These are phyloP conservation scores for Mortierella antarctica DNA, from an alignment of 192 early-diverging fungal species.

Conservation along the genomic window DNA sequence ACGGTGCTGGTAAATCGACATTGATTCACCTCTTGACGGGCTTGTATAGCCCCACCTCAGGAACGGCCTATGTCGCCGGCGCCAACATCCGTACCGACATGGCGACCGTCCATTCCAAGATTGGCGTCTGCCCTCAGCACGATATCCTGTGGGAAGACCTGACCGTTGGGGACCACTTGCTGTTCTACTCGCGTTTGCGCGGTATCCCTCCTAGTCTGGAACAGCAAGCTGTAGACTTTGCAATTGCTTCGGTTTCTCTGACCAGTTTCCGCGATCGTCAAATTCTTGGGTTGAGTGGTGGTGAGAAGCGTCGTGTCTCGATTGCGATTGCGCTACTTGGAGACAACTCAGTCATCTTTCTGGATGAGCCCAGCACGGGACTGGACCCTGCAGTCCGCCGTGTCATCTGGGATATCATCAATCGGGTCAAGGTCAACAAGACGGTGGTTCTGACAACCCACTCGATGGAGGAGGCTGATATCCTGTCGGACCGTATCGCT, in stretches of 20 bases:
- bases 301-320: constrained; percentile 69
- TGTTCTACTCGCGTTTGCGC: constrained; percentile 60
- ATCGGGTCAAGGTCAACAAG: constrained; percentile 55
- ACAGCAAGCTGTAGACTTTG: constrained; percentile 32
- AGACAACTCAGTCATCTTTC: constrained; percentile 55
- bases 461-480: constrained; percentile 75
- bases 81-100: constrained; percentile 49
- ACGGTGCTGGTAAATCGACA: constrained; percentile 81
- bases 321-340: constrained; percentile 67
- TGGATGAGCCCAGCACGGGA: constrained; percentile 72
- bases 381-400: constrained; percentile 64
- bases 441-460: constrained; percentile 72
- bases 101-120: constrained; percentile 43
- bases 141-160: constrained; percentile 60
- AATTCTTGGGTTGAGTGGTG: constrained; percentile 59
- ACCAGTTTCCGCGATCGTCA: constrained; percentile 49
- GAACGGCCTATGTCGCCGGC: constrained; percentile 40
- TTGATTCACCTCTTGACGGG: constrained; percentile 47
- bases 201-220: constrained; percentile 44
- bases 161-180: constrained; percentile 62
- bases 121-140: constrained; percentile 68
- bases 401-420: constrained; percentile 67
- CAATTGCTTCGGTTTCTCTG: constrained; percentile 43
- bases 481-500: constrained; percentile 58
- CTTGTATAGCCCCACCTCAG: constrained; percentile 33